Conservation (phyloP, 2,329 filamentous ascomycete genomes). For the Colletotrichum tamarilloi region DNA sequence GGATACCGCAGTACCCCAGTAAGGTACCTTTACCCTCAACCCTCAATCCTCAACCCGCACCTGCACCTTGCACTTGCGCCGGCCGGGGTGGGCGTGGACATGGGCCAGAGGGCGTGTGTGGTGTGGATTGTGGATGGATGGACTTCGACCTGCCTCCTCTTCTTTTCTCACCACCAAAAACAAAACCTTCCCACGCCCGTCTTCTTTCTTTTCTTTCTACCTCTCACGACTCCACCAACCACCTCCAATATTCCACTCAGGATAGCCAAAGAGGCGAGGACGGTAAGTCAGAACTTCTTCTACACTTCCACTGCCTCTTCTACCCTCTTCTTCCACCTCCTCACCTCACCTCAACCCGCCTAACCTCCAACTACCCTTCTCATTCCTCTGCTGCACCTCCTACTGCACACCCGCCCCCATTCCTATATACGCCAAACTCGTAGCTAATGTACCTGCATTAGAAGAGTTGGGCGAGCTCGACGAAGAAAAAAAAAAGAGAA, state of each 20-base stretch:
- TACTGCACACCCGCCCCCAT: conserved; percentile 27
- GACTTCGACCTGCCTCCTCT: conserved; percentile 37
- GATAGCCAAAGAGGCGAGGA: conserved; percentile 37
- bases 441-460: conserved; percentile 37
- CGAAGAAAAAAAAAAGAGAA: conserved; percentile 26
- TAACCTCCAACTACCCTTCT: conserved; percentile 4
- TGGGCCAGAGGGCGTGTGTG: background rate
- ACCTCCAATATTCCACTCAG: conserved; percentile 41
- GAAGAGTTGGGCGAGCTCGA: conserved; percentile 35
- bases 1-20: conserved; percentile 33
- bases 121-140: conserved; percentile 27
- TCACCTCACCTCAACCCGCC: conserved; percentile 4
- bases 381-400: conserved; percentile 19
- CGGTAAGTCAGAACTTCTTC: conserved; percentile 35
- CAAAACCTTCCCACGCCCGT: conserved; percentile 38
- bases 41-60: conserved; percentile 5
- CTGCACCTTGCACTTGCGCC: conserved; percentile 28
- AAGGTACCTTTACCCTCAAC: conserved; percentile 2
- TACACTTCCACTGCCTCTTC: conserved; percentile 34
- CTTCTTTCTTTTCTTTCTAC: conserved; percentile 42
- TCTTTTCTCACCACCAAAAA: conserved; percentile 39
- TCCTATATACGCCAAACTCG: conserved; percentile 33
- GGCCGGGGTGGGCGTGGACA: conserved; percentile 20
- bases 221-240: conserved; percentile 49
- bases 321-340: conserved; percentile 12